Evolutionary conservation across 371 early-diverging fungal genomes (phyloP).

Genomic region (Mucor racemosus): DNA sequence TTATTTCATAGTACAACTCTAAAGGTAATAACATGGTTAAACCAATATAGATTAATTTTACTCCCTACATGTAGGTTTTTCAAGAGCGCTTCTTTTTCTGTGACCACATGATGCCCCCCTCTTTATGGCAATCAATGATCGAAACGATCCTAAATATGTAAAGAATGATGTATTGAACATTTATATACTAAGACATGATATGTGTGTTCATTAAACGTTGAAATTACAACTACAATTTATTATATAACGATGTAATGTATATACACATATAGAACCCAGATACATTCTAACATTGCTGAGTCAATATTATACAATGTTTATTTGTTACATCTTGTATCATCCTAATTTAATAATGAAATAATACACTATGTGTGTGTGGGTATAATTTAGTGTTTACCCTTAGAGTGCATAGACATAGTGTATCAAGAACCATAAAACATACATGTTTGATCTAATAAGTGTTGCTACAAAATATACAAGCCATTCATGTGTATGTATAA

Average conservation of each 20-base stretch:
- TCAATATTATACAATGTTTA: background rate
- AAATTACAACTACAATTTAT: background rate
- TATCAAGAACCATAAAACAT: background rate
- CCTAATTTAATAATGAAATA: background rate
- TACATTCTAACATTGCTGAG: background rate
- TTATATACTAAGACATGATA: background rate
- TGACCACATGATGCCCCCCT: background rate
- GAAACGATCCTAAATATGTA: background rate
- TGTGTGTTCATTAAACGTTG: background rate
- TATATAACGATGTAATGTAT: background rate
- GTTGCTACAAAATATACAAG: background rate
- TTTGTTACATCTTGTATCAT: background rate
- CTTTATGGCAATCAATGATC: background rate
- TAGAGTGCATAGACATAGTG: background rate
- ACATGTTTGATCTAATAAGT: background rate
- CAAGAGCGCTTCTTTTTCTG: background rate
- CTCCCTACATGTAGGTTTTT: background rate
- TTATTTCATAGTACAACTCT: slow-evolving; percentile 11
- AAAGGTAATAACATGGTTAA: slow-evolving; percentile 5
- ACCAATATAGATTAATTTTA: background rate
- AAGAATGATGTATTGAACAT: background rate
- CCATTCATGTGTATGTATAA: background rate
- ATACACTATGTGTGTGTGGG: background rate
- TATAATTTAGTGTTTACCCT: background rate
- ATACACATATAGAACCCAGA: background rate